Conservation (phyloP, 2,329 filamentous ascomycete genomes). For the Colletotrichum higginsianum region DNA sequence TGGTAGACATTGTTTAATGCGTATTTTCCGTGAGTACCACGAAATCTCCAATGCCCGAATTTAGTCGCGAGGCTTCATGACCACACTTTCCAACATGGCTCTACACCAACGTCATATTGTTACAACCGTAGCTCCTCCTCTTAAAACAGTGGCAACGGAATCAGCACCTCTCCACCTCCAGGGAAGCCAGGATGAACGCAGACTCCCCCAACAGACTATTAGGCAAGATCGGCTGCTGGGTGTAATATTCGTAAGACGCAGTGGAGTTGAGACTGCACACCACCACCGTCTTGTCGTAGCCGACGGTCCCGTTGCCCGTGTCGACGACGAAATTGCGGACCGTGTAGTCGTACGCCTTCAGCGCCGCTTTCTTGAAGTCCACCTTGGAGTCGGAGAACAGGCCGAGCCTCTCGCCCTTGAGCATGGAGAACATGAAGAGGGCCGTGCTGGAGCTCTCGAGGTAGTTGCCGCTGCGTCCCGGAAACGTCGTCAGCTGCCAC, state of each 20-base stretch:
- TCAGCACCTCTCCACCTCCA: slow-evolving; percentile 51
- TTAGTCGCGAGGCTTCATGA: neutral
- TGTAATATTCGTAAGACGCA: slow-evolving; percentile 58
- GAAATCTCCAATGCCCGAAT: neutral
- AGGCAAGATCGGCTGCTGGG: slow-evolving; percentile 51
- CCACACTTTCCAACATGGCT: neutral
- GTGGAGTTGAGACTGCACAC: slow-evolving; percentile 60
- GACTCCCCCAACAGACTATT: slow-evolving; percentile 57
- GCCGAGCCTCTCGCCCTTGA: slow-evolving; percentile 33
- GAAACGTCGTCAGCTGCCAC: slow-evolving; percentile 42
- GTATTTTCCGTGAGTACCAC: too few relatives aligned
- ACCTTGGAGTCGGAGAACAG: neutral
- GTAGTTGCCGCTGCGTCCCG: slow-evolving; percentile 39
- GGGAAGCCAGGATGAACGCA: slow-evolving; percentile 54
- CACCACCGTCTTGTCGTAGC: slow-evolving; percentile 55
- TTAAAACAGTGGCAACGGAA: fast-evolving
- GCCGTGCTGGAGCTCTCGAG: slow-evolving; percentile 44
- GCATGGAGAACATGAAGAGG: slow-evolving; percentile 38
- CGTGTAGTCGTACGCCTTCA: slow-evolving; percentile 40
- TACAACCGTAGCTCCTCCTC: too few relatives aligned
- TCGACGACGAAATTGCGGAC: slow-evolving; percentile 29
- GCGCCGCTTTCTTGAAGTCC: slow-evolving; percentile 21
- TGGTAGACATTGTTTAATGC: too few relatives aligned
- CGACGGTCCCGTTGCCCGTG: slow-evolving; percentile 39
- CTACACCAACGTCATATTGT: neutral